Conservation (phyloP, 192 early-diverging fungal genomes). For the Polychytrium aggregatum region DNA sequence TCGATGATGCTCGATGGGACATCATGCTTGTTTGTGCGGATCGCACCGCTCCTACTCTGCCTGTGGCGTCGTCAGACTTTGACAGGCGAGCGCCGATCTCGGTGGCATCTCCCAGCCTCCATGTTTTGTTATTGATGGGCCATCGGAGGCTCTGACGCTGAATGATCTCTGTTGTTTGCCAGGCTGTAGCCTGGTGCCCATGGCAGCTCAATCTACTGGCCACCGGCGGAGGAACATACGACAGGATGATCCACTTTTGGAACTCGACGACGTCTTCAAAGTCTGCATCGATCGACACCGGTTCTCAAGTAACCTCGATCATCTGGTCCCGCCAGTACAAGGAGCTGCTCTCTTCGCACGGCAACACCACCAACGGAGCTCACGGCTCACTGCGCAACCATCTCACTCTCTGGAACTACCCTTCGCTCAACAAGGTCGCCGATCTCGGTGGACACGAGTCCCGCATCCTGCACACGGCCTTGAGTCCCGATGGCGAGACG, state of each 20-base stretch:
- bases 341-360: slow-evolving; percentile 42
- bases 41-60: too few relatives aligned
- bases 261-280: slow-evolving; percentile 29
- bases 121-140: too few relatives aligned
- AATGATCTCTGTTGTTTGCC: too few relatives aligned
- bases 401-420: slow-evolving; percentile 42
- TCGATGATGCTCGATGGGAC: too few relatives aligned
- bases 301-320: slow-evolving; percentile 46
- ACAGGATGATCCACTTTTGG: slow-evolving; percentile 46
- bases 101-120: too few relatives aligned
- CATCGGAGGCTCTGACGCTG: too few relatives aligned
- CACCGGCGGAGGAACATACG: slow-evolving; percentile 43
- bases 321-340: slow-evolving; percentile 44
- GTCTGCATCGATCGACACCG: slow-evolving; percentile 31
- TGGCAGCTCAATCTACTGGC: slow-evolving; percentile 63
- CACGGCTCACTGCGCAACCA: too few relatives aligned
- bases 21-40: too few relatives aligned
- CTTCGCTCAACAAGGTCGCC: slow-evolving; percentile 31
- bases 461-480: slow-evolving; percentile 29
- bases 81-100: too few relatives aligned
- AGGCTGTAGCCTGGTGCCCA: slow-evolving; percentile 93
- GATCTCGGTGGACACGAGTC: slow-evolving; percentile 43
- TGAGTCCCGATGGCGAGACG: slow-evolving; percentile 45
- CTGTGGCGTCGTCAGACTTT: too few relatives aligned
- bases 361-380: too few relatives aligned